Base-by-base conservation (phyloP, 2,329 filamentous ascomycete species). In the Talaromyces pinophilus region DNA sequence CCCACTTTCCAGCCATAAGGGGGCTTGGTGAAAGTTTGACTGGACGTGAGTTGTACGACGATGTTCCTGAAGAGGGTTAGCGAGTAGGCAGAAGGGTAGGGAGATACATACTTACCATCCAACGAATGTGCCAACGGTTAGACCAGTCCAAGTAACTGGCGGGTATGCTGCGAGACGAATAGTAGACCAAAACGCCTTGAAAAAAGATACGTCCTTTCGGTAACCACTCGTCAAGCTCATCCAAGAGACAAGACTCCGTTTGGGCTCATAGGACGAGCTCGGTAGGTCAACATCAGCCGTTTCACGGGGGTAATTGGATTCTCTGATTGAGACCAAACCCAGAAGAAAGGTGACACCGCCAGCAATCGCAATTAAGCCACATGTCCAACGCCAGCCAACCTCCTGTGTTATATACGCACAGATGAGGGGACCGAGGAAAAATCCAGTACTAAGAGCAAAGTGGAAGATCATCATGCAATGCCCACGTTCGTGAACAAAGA, bases 391-490 rank as follows among this genome's bases (percentile, higher is more conserved):
- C 44, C 44, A 48, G 44, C 44, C 44, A 5, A 48, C 44, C 44
- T 48, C 44, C 44, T 48, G 44, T 11, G 44, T 48, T 5, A 48
- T 48, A 22, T 48, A 48, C 5, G 44, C 44, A 13, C 44, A 48
- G 10, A 48, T 17, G 8, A 48, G 44, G 10, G 78, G 76, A 0
- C 78, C 78, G 7, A 80, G 59, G 57, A 79, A 80, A 10, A 78
- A 69, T 1, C 78, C 79, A 22, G 70, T 70, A 0, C 75, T 73
- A 57, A 80, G 66, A 6, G 77, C 75, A 8, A 79, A 64, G 54
- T 78, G 73, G 59, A 81, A 80, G 44, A 76, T 72, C 77, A 80
- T 79, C 71, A 80, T 71, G 44, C 73, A 75, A 44, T 75, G 72
- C 1, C 77, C 79, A 13, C 78, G 72, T 48, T 78, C 71, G 19